A percentile compares a stretch with the other conserved stretches of the same genome.
Evolutionary conservation across 768 basidiomycete species (phyloP).

Genomic region (Phanerochaete sordida): DNA sequence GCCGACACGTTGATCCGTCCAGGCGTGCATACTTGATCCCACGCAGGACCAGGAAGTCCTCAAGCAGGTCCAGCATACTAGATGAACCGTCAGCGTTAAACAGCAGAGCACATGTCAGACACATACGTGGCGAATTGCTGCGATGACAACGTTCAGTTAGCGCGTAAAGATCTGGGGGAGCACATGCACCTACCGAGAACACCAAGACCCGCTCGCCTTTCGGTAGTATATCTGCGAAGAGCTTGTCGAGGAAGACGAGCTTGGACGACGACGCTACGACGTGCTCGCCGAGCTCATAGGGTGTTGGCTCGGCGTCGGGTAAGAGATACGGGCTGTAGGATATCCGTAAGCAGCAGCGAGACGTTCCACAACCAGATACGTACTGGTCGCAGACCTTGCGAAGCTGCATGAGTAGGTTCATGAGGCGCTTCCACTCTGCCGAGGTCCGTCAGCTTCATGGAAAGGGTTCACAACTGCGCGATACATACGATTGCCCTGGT

Average conservation of each 20-base stretch:
- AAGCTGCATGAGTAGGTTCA: slow-evolving; percentile 71
- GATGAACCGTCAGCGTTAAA: background rate
- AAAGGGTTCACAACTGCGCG: background rate
- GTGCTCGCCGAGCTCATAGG: slow-evolving; percentile 52
- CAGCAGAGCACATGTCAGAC: background rate
- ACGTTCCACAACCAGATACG: slow-evolving; percentile 17
- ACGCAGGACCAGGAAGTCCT: slow-evolving; percentile 64
- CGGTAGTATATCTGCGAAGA: slow-evolving; percentile 51
- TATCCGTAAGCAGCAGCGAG: slow-evolving; percentile 1
- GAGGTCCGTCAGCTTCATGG: background rate
- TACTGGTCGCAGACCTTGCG: slow-evolving; percentile 70
- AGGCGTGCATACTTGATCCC: slow-evolving; percentile 56
- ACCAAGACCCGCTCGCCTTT: slow-evolving; percentile 64
- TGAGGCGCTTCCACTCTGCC: slow-evolving; percentile 52
- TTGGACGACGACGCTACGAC: slow-evolving; percentile 55
- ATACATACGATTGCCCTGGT: slow-evolving; percentile 28
- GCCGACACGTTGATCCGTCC: slow-evolving; percentile 51
- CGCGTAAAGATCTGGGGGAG: slow-evolving; percentile 4
- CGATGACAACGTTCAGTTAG: background rate
- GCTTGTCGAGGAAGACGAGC: slow-evolving; percentile 53
- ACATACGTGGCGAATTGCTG: slow-evolving; percentile 57
- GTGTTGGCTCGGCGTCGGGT: slow-evolving; percentile 43
- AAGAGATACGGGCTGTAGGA: slow-evolving; percentile 48
- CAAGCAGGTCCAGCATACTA: slow-evolving; percentile 66
- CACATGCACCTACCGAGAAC: slow-evolving; percentile 47